These are phyloP conservation scores for Penicillium sp. DNA, from an alignment of 2,329 filamentous ascomycete genomes.

Conservation along the genomic window DNA sequence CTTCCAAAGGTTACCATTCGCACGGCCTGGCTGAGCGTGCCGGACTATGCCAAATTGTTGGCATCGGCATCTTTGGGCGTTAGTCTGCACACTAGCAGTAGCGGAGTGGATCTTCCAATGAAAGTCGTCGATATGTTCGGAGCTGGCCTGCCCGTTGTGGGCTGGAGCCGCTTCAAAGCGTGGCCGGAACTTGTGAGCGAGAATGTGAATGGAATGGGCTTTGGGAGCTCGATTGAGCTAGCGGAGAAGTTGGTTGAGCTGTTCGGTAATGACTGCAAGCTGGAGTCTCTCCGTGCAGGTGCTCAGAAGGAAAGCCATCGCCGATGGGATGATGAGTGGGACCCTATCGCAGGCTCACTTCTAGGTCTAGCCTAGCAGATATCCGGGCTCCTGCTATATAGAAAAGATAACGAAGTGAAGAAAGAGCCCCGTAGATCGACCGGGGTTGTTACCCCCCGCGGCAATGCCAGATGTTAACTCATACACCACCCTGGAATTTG, in stretches of 20 bases:
- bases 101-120: conserved; percentile 95
- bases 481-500: conserved; percentile 25
- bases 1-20: conserved; percentile 68
- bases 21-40: conserved; percentile 80
- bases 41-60: conserved; percentile 80
- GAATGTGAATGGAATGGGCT: conserved; percentile 80
- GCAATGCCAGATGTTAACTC: no score
- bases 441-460: no score
- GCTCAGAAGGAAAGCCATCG: conserved; percentile 70
- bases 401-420: no score
- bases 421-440: no score
- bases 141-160: conserved; percentile 82
- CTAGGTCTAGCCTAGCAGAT: neutral
- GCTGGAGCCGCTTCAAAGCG: conserved; percentile 80
- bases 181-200: conserved; percentile 90
- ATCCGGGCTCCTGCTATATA: no score
- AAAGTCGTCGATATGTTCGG: conserved; percentile 99
- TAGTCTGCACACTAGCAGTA: conserved; percentile 88
- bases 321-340: conserved; percentile 93
- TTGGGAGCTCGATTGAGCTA: conserved; percentile 68
- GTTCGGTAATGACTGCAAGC: conserved; percentile 56
- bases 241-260: conserved; percentile 61
- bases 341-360: conserved; percentile 71
- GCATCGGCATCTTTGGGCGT: conserved; percentile 85
- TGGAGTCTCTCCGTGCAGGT: conserved; percentile 63